Base-by-base conservation (phyloP, 2,329 filamentous ascomycete species). In the Xylariaceae sp. region DNA sequence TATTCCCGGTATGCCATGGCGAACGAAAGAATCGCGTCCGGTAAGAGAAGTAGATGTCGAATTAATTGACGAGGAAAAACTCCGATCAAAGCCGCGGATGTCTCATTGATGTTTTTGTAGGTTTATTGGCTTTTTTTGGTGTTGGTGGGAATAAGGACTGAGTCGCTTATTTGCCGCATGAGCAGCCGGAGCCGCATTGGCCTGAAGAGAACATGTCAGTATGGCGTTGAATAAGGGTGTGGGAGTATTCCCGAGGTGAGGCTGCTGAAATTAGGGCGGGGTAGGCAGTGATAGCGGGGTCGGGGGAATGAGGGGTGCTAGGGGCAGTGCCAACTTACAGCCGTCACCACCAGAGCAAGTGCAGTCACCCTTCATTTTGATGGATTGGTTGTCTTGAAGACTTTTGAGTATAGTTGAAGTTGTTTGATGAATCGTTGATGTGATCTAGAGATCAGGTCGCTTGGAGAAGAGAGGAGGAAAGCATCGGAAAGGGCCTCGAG, bases 301-400 rank as follows among this genome's bases (percentile, higher is more conserved):
- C 45, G 51, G 43, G 42, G 45, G 54, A 52, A 12, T 42, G 36
- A 33, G 2, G 45, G 9, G 39, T 17, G 36, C 14, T 17, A 42
- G 14, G 28, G 11, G 28, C n/a, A 11, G 13, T 31, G 22, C 41
- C 16, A 19, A 55, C 59, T 57, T 60, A 61, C 59, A 61, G 43
- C 54, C 52, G 42, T 54, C 53, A 42, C 53, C 54, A 28, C 57
- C 57, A 47, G 57, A 56, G 59, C 57, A 61, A 54, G 52, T 51
- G 57, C 59, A 61, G 48, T 61, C 57, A 52, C 59, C 59, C 58
- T 60, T 60, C 59, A 61, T 61, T 57, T 60, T 61, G 57, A 28
- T 51, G 56, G 50, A 42, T 51, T 54, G 38, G 33, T 42, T 6
- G 48, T 51, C 39, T 52, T 48, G 46, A 49, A 50, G 42, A 48